A percentile compares a stretch with the other conserved stretches of the same genome.
These are phyloP conservation scores for Nannizziopsis barbatae DNA, from an alignment of 2,329 filamentous ascomycete genomes.

Conservation along the genomic window DNA sequence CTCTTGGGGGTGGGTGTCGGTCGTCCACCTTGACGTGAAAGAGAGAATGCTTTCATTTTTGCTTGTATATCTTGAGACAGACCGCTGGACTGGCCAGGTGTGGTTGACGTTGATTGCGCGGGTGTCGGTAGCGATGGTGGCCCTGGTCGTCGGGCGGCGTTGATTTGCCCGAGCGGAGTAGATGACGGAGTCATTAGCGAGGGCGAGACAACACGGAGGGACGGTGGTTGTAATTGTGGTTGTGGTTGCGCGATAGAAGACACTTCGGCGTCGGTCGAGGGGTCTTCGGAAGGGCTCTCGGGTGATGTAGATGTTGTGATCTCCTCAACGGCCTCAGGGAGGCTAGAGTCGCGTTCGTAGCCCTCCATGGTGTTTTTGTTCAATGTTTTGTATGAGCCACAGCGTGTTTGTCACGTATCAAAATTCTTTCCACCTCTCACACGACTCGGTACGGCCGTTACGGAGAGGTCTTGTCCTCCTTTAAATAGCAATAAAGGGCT, in stretches of 20 bases:
- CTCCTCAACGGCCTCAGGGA: constrained; percentile 1
- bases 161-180: constrained; percentile 68
- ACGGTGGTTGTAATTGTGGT: constrained; percentile 17
- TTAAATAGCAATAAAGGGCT: too few relatives aligned
- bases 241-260: constrained; percentile 24
- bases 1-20: not conserved
- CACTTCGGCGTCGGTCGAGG: not conserved
- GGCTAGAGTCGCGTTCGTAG: not conserved
- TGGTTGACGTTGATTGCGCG: constrained; percentile 7
- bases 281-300: constrained; percentile 4
- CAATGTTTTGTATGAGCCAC: too few relatives aligned
- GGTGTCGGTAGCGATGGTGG: constrained; percentile 27
- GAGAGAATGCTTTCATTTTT: constrained; percentile 58
- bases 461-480: too few relatives aligned
- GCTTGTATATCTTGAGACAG: constrained; percentile 55
- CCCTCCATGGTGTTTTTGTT: not conserved
- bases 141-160: constrained; percentile 49
- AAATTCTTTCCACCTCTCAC: not conserved
- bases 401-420: not conserved
- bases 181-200: constrained; percentile 63
- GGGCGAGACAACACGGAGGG: constrained; percentile 21
- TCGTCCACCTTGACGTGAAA: constrained; percentile 40
- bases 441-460: too few relatives aligned
- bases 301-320: not conserved
- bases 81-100: constrained; percentile 38